Evolutionary conservation across 1,284 basidiomycete genomes (phyloP).

Genomic region (Sporisorium graminicola): DNA sequence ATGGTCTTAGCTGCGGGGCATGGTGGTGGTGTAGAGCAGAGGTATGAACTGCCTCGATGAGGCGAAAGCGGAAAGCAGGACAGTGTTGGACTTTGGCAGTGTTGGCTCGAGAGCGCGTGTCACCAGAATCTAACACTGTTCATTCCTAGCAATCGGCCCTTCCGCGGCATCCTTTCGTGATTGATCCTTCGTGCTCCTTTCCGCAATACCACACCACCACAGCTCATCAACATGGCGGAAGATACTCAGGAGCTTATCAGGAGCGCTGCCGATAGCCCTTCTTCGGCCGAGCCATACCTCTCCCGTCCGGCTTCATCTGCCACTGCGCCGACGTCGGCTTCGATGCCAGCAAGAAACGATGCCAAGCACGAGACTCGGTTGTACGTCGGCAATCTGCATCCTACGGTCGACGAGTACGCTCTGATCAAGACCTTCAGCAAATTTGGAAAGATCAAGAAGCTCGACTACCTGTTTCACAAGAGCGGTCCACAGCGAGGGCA

Average conservation of each 20-base stretch:
- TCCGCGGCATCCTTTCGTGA: constrained; percentile 8
- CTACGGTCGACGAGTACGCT: constrained; percentile 85
- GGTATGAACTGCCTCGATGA: neutral
- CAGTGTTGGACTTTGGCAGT: constrained; percentile 2
- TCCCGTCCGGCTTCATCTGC: constrained; percentile 18
- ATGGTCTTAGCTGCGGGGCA: constrained; percentile 11
- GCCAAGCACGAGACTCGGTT: constrained; percentile 73
- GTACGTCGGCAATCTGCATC: constrained; percentile 90
- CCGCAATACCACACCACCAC: neutral
- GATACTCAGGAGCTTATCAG: neutral
- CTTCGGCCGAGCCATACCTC: constrained; percentile 16
- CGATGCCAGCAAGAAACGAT: neutral
- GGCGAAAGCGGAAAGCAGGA: neutral
- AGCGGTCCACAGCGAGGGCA: constrained; percentile 87
- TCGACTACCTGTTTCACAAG: constrained; percentile 97
- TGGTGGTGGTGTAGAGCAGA: constrained; percentile 7
- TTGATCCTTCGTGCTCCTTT: neutral
- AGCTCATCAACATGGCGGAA: neutral
- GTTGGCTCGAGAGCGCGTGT: constrained; percentile 34
- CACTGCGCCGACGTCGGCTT: neutral
- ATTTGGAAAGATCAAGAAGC: constrained; percentile 88
- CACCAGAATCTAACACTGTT: neutral
- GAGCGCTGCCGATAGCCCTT: neutral
- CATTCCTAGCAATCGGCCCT: constrained; percentile 2
- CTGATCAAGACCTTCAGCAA: constrained; percentile 89